phyloP scores from a whole-genome alignment of 1,284 basidiomycete genomes.

The Naganishia sp. region DNA sequence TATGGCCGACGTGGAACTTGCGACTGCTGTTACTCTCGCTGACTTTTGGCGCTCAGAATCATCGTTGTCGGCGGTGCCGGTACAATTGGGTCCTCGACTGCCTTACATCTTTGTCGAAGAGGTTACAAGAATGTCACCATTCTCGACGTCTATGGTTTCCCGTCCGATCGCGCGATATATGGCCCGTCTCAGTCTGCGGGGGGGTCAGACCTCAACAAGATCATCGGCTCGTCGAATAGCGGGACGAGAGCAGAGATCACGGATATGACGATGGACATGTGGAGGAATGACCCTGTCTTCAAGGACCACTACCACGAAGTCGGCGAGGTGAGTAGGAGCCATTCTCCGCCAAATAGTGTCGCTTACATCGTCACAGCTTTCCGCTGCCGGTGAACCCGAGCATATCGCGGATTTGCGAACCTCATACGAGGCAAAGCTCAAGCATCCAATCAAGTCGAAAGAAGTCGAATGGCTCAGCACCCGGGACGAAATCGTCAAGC shows the following conservation, averaged over 20 bases:
- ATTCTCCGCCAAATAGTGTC: too few species aligned
- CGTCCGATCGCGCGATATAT: slow-evolving; percentile 35
- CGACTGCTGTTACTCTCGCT: not conserved
- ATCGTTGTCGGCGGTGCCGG: slow-evolving; percentile 50
- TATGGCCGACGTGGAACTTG: not conserved
- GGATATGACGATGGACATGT: slow-evolving; percentile 41
- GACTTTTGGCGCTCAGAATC: slow-evolving; percentile 32
- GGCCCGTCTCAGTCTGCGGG: slow-evolving; percentile 36
- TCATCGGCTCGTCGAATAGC: slow-evolving; percentile 36
- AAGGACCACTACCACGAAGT: slow-evolving; percentile 44
- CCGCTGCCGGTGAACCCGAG: slow-evolving; percentile 26
- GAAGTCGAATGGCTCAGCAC: slow-evolving; percentile 32
- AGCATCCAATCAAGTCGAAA: slow-evolving; percentile 17
- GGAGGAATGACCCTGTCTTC: slow-evolving; percentile 47
- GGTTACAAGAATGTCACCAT: slow-evolving; percentile 48
- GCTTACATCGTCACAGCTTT: slow-evolving; percentile 3
- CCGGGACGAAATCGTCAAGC: slow-evolving; percentile 32
- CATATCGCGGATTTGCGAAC: slow-evolving; percentile 33
- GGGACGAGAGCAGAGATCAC: slow-evolving; percentile 34
- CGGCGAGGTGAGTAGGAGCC: slow-evolving; percentile 40
- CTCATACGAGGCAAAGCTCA: slow-evolving; percentile 35
- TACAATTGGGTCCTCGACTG: slow-evolving; percentile 50
- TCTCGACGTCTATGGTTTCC: slow-evolving; percentile 48
- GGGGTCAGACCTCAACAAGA: slow-evolving; percentile 51
- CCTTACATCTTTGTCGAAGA: slow-evolving; percentile 45